Conservation (phyloP, 179 eudicot species). For the Silene coronaria region DNA sequence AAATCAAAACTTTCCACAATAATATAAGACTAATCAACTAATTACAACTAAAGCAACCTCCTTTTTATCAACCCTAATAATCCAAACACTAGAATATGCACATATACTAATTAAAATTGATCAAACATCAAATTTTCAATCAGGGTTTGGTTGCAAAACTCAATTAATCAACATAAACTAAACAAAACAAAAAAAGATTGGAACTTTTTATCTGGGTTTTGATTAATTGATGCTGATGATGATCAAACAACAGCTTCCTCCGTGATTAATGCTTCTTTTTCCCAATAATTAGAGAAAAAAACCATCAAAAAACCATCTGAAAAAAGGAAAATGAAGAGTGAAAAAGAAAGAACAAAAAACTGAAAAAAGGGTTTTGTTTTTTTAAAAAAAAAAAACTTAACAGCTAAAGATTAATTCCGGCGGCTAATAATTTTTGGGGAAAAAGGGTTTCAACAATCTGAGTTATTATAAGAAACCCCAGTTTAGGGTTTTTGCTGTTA, state of each 20-base stretch:
- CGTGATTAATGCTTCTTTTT: constrained; percentile 11
- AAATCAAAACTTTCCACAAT: too few species aligned
- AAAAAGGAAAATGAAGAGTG: not conserved
- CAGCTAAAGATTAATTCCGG: constrained; percentile 32
- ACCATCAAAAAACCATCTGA: not conserved
- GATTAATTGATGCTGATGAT: constrained; percentile 17
- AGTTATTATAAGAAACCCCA: constrained; percentile 23
- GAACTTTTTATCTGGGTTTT: constrained; percentile 26
- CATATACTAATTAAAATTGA: constrained; percentile 17
- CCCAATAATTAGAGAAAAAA: not conserved
- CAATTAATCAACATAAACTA: constrained; percentile 16
- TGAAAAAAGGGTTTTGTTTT: not conserved
- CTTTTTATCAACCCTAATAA: constrained; percentile 9
- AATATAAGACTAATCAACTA: not conserved
- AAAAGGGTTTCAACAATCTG: not conserved
- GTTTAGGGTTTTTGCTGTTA: constrained; percentile 38
- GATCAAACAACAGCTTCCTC: constrained; percentile 30
- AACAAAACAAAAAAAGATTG: not conserved
- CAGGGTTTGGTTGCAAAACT: constrained; percentile 10
- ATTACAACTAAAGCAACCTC: constrained; percentile 7
- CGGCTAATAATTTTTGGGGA: constrained; percentile 27
- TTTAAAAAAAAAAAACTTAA: too few species aligned
- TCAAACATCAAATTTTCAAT: constrained; percentile 22
- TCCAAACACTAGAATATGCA: not conserved
- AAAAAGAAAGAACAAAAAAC: constrained; percentile 1